Conservation (phyloP, 257 asterid species). For the Anisodus tanguticus region DNA sequence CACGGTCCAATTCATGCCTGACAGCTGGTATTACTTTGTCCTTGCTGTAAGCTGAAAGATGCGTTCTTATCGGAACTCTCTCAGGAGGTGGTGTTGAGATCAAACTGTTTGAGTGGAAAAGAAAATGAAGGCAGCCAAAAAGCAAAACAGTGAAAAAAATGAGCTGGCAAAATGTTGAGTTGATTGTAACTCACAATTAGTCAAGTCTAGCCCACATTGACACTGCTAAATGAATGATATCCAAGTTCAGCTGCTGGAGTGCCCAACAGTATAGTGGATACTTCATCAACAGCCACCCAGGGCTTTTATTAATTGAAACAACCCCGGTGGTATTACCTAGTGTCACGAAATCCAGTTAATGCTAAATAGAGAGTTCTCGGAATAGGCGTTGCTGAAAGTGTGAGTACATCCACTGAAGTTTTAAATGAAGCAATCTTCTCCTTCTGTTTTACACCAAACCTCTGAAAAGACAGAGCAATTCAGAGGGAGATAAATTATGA, state of each 20-base stretch:
- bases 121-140: not conserved
- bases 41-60: constrained; percentile 77
- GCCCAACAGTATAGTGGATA: constrained; percentile 28
- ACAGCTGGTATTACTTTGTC: constrained; percentile 80
- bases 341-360: constrained; percentile 96
- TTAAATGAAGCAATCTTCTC: constrained; percentile 97
- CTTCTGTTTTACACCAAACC: constrained; percentile 97
- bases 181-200: constrained; percentile 27
- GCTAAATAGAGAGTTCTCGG: constrained; percentile 97
- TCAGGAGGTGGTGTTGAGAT: constrained; percentile 97
- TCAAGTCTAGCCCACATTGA: constrained; percentile 24
- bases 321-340: constrained; percentile 65
- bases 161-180: constrained; percentile 11
- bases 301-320: constrained; percentile 25
- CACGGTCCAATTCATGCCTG: constrained; percentile 85
- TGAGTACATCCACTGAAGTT: constrained; percentile 94
- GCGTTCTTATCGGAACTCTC: constrained; percentile 94
- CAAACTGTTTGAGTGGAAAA: constrained; percentile 57
- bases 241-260: constrained; percentile 26
- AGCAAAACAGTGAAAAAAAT: constrained; percentile 10
- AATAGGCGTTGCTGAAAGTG: constrained; percentile 98
- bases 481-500: constrained; percentile 29
- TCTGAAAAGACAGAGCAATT: constrained; percentile 54
- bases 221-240: constrained; percentile 23
- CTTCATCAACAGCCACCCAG: constrained; percentile 22